A percentile compares a stretch with the other conserved stretches of the same genome.
These are phyloP conservation scores for Kodamaea laetipori DNA, from an alignment of 805 yeast genomes.

Conservation along the genomic window DNA sequence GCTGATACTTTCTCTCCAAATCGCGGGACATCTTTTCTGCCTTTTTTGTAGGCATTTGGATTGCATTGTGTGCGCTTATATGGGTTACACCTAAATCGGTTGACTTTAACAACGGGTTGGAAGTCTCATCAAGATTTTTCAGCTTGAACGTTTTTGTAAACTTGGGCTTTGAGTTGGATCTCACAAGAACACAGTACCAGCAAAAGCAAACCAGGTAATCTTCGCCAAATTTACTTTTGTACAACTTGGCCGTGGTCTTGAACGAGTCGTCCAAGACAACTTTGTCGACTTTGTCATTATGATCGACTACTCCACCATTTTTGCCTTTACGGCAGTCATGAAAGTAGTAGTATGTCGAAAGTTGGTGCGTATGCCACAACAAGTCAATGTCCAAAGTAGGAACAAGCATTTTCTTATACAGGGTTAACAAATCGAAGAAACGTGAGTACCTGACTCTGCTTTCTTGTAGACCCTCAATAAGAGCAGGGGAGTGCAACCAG, in stretches of 20 bases:
- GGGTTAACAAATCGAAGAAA: slow-evolving; percentile 15
- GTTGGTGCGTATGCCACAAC: slow-evolving; percentile 31
- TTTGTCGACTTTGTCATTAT: slow-evolving; percentile 28
- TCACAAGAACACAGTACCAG: slow-evolving; percentile 12
- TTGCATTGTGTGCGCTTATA: slow-evolving; percentile 6
- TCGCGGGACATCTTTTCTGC: not conserved
- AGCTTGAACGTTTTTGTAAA: slow-evolving; percentile 4
- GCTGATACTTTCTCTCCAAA: slow-evolving; percentile 4
- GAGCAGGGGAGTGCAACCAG: not conserved
- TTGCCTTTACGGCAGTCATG: slow-evolving; percentile 17
- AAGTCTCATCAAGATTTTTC: slow-evolving; percentile 21
- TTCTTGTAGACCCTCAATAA: slow-evolving; percentile 13
- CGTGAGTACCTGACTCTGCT: slow-evolving; percentile 23
- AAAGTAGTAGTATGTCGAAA: slow-evolving; percentile 19
- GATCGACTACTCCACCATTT: slow-evolving; percentile 21
- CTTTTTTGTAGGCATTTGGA: not conserved
- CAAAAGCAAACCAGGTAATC: slow-evolving; percentile 27
- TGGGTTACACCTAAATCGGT: slow-evolving; percentile 16
- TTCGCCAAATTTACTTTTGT: slow-evolving; percentile 16
- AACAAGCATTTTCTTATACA: slow-evolving; percentile 14
- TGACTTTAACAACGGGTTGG: slow-evolving; percentile 16
- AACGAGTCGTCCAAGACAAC: slow-evolving; percentile 19
- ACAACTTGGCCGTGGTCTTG: slow-evolving; percentile 19
- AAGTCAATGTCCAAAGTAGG: slow-evolving; percentile 32
- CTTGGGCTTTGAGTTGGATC: not conserved